Evolutionary conservation across 345 rosid species (phyloP).

Genomic region (Raphanus sativus): DNA sequence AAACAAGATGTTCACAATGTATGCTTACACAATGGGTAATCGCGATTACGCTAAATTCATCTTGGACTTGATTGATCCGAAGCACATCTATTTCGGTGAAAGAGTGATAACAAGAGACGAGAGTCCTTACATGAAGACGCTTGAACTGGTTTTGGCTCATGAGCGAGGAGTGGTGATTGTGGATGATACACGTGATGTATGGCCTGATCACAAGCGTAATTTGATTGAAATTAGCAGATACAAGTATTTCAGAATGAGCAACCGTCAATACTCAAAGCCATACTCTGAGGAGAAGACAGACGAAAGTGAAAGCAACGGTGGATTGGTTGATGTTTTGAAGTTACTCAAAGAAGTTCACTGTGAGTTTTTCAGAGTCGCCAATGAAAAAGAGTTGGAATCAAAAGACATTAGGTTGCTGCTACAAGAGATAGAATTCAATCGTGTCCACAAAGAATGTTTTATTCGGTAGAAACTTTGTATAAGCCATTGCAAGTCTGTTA

Average conservation of each 20-base stretch:
- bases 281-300: conserved; percentile 11
- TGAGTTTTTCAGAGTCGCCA: not conserved
- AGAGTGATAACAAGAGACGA: conserved; percentile 14
- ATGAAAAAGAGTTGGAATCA: not conserved
- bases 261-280: not conserved
- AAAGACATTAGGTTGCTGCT: conserved; percentile 12
- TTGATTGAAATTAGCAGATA: conserved; percentile 36
- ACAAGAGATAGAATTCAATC: not conserved
- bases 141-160: conserved; percentile 13
- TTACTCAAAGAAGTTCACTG: not conserved
- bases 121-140: not conserved
- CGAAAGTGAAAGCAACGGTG: conserved; percentile 11
- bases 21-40: conserved; percentile 21
- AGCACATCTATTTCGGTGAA: not conserved
- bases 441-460: not conserved
- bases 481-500: not conserved
- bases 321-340: not conserved
- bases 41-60: not conserved
- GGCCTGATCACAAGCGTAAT: conserved; percentile 1
- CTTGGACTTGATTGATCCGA: conserved; percentile 13
- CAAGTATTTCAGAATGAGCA: conserved; percentile 52
- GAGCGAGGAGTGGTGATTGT: conserved; percentile 20
- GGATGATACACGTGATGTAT: conserved; percentile 1
- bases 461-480: not conserved
- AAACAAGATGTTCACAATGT: conserved; percentile 7